A percentile compares a stretch with the other conserved stretches of the same genome.
Evolutionary conservation across 192 early-diverging fungal genomes (phyloP).

Genomic region (Coemansia sp.): DNA sequence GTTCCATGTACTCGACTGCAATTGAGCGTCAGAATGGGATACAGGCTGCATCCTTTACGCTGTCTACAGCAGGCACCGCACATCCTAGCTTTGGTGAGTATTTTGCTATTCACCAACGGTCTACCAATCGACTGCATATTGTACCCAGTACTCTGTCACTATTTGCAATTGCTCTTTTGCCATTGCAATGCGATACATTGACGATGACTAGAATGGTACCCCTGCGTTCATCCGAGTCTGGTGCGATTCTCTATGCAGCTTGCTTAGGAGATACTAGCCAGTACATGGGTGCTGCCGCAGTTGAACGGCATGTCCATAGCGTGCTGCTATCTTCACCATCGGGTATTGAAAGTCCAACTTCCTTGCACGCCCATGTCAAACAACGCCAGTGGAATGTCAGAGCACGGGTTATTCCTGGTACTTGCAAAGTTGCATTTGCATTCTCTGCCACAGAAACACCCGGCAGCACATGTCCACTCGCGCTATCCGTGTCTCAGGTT

Average conservation of each 20-base stretch:
- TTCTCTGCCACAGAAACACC: conserved; percentile 12
- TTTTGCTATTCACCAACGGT: conserved; percentile 31
- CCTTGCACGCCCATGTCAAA: background rate
- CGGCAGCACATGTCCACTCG: background rate
- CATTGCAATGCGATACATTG: conserved; percentile 23
- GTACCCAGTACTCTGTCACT: background rate
- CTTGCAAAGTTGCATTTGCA: conserved; percentile 10
- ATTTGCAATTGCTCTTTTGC: conserved; percentile 18
- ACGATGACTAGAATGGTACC: conserved; percentile 24
- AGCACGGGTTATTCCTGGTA: conserved; percentile 11
- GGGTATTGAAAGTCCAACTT: background rate
- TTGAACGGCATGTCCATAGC: conserved; percentile 31
- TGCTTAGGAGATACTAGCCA: conserved; percentile 36
- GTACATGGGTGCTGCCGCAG: conserved; percentile 11
- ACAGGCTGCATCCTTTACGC: background rate
- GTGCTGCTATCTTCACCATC: conserved; percentile 9
- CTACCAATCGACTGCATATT: conserved; percentile 14
- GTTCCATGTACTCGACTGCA: background rate
- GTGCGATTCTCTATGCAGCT: conserved; percentile 24
- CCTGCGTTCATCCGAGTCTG: conserved; percentile 17
- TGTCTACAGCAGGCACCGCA: background rate
- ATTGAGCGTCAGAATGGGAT: background rate
- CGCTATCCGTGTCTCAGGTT: conserved; percentile 13
- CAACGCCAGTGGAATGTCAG: conserved; percentile 29
- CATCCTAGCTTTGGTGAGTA: background rate